These are phyloP conservation scores for Brassica balearica DNA, from an alignment of 441 rosid species.

Conservation along the genomic window DNA sequence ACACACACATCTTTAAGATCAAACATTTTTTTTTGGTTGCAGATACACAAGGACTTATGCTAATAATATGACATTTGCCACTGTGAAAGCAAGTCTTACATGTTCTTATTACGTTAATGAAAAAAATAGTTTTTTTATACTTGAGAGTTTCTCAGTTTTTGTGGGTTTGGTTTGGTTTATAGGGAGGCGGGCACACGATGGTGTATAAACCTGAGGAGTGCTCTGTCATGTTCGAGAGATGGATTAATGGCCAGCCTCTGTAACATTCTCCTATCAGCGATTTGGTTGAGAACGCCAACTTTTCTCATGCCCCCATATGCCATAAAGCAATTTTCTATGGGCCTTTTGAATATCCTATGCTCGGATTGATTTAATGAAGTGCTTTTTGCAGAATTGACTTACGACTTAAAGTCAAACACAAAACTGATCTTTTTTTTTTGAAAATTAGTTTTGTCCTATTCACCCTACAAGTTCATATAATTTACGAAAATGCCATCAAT, in stretches of 20 bases:
- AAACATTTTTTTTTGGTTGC: neutral
- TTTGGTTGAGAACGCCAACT: no score
- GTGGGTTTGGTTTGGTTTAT: conserved; percentile 27
- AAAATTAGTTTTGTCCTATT: no score
- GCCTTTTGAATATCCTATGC: no score
- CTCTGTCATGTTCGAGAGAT: conserved; percentile 21
- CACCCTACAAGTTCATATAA: no score
- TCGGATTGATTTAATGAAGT: no score
- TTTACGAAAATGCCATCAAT: no score
- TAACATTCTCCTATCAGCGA: conserved; percentile 2
- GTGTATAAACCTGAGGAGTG: conserved; percentile 42
- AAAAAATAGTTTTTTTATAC: neutral
- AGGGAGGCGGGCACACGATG: conserved; percentile 62
- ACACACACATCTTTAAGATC: neutral
- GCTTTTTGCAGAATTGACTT: no score
- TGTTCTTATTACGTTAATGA: neutral
- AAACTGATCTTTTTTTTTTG: no score
- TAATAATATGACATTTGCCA: conserved; percentile 62
- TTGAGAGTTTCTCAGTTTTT: neutral
- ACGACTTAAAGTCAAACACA: no score
- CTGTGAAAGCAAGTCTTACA: conserved; percentile 53
- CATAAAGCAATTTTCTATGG: no score
- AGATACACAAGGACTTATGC: conserved; percentile 58
- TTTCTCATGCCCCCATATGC: no score
- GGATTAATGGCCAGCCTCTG: conserved; percentile 7